Evolutionary conservation across 2,329 filamentous ascomycete genomes (phyloP), one percentile per base, ranked within the genome.

Genomic region (Sarocladium brachiariae): DNA sequence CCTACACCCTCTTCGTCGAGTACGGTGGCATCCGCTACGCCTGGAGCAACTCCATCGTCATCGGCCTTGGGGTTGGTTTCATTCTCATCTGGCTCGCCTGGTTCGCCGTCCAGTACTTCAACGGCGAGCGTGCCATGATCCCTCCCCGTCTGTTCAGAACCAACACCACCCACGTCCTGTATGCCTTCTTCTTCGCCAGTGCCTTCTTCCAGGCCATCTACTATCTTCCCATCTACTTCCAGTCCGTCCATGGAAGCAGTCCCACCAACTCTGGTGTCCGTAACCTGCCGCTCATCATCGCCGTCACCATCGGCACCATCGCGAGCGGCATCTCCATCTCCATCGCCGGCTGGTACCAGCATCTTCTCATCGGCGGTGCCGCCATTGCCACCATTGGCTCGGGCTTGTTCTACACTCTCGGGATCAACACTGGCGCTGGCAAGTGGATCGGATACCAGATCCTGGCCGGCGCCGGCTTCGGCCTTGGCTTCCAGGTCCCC

Each of bases 361-460:
- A 69, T 10, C 63, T 73, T 19, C 65, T 79, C 53, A 68, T 77
- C 37, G 67, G 67, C 4, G 74, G 75, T 4, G 63, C 63, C 1
- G 67, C 61, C 1, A 54, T 78, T 52, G 65, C 70, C n/a, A 68
- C 69, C 3, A 55, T 75, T 14, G 71, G 69, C 3, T 59, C 67
- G 16, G 73, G 72, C 10, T 60, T 74, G 2, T 54, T 75, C 21
- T 74, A 72, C 53, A 66, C 64, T 5, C 62, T 76, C 3, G 61
- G 68, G 7, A 56, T 68, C 8, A 54, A 65, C 47, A 69, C 71
- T 3, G 55, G 64, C 3, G 65, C 66, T 1, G 70, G 62, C 11
- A 64, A 66, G 35, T 78, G 75, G 75, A 74, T 79, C 37, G 76
- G 75, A 5, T 80, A 75, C 57, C 75, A 80, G 61, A 66, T 78